Conservation (phyloP, 2,329 filamentous ascomycete species). For the Ramularia endophylla region DNA sequence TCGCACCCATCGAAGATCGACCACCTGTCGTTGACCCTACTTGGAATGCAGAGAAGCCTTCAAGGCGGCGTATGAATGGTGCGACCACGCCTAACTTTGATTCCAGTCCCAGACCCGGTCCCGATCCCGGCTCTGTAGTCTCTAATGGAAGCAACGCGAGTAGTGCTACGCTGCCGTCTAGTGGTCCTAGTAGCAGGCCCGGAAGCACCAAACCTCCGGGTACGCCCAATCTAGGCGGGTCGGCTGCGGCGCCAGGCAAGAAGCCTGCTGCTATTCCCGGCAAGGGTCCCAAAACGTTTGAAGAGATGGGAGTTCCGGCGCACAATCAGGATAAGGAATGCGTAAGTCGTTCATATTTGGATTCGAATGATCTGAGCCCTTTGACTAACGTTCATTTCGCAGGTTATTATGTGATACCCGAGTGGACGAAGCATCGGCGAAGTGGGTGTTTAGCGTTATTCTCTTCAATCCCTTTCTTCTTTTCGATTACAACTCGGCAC, state of each 20-base stretch:
- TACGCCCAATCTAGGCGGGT: slow-evolving; percentile 1
- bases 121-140: too few species aligned
- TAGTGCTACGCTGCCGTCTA: too few species aligned
- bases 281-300: slow-evolving; percentile 90
- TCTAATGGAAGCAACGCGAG: too few species aligned
- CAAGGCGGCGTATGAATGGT: background rate
- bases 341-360: slow-evolving; percentile 42
- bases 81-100: background rate
- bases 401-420: slow-evolving; percentile 9
- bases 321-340: slow-evolving; percentile 84
- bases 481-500: too few species aligned
- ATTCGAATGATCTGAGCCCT: background rate
- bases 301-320: slow-evolving; percentile 93
- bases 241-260: slow-evolving; percentile 10
- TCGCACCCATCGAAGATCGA: slow-evolving; percentile 40
- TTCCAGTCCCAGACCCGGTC: too few species aligned
- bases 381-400: background rate
- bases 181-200: slow-evolving; percentile 2
- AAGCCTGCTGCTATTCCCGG: slow-evolving; percentile 38
- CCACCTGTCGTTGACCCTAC: slow-evolving; percentile 15
- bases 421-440: too few species aligned
- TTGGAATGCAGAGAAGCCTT: slow-evolving; percentile 8
- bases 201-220: slow-evolving; percentile 5
- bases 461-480: too few species aligned
- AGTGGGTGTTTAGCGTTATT: too few species aligned